Evolutionary conservation across 345 rosid species (phyloP).

Genomic region (Hibiscus trionum): DNA sequence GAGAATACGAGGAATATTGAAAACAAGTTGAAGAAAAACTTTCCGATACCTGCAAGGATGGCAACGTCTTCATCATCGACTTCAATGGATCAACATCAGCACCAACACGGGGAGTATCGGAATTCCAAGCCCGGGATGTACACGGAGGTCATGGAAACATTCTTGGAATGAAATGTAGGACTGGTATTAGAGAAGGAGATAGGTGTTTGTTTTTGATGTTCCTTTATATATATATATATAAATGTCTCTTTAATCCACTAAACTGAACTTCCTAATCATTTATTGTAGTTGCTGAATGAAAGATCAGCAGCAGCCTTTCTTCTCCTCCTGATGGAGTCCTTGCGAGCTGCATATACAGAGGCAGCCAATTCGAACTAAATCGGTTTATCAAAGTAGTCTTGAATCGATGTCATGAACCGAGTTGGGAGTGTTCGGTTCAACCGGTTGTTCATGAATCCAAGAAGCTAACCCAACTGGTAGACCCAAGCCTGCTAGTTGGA

Average conservation of each 20-base stretch:
- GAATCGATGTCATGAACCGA: too few relatives aligned
- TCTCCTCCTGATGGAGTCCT: too few relatives aligned
- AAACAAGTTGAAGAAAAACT: conserved; percentile 72
- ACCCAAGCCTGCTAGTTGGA: too few relatives aligned
- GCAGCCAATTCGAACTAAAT: too few relatives aligned
- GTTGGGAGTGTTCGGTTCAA: too few relatives aligned
- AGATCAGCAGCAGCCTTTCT: too few relatives aligned
- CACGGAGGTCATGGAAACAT: conserved; percentile 67
- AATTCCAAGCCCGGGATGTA: conserved; percentile 57
- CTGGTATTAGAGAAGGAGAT: neutral
- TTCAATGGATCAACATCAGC: conserved; percentile 42
- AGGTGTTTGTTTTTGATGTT: conserved; percentile 11
- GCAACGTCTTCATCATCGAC: conserved; percentile 62
- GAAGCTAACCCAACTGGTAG: too few relatives aligned
- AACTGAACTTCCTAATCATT: conserved; percentile 17
- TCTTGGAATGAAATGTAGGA: conserved; percentile 50
- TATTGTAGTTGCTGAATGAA: too few relatives aligned
- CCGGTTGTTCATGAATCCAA: too few relatives aligned
- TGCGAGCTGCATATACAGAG: too few relatives aligned
- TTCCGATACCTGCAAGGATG: conserved; percentile 69
- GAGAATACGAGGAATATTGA: conserved; percentile 41
- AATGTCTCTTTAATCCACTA: conserved; percentile 8
- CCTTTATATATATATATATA: neutral
- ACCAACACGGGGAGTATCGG: conserved; percentile 41
- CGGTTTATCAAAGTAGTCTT: too few relatives aligned